These are phyloP conservation scores for Alternaria sp. DNA, from an alignment of 2,329 filamentous ascomycete genomes.

Conservation along the genomic window DNA sequence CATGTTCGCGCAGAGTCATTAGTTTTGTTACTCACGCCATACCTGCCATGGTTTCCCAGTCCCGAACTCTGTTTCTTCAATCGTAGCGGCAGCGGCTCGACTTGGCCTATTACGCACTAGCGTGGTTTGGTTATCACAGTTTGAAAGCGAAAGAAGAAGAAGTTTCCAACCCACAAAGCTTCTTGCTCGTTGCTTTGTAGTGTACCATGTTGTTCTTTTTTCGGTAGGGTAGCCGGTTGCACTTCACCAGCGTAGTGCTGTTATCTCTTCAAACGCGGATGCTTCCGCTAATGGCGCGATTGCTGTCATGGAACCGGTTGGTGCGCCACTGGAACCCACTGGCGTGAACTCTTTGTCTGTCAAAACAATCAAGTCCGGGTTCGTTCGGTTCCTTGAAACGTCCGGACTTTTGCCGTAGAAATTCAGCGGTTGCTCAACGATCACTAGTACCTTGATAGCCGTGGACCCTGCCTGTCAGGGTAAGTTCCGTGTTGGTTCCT, in stretches of 20 bases:
- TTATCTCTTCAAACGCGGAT: background rate
- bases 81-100: background rate
- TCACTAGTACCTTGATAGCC: background rate
- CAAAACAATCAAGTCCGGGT: background rate
- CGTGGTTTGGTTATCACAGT: background rate
- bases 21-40: background rate
- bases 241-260: background rate
- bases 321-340: background rate
- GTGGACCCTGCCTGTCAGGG: background rate
- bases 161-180: background rate
- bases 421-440: background rate
- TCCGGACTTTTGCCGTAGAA: background rate
- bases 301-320: background rate
- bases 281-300: background rate
- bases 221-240: background rate
- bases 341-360: slow-evolving; percentile 1
- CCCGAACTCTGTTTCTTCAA: background rate
- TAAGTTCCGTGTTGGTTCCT: background rate
- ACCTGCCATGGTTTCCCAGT: background rate
- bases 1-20: background rate
- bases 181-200: background rate
- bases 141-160: background rate
- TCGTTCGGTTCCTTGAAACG: background rate
- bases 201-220: too few relatives aligned
- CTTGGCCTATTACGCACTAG: background rate